Percentiles rank a stretch among this genome's conserved stretches.
Conservation (phyloP, 768 basidiomycete genomes). For the Russula griseocarnosa region DNA sequence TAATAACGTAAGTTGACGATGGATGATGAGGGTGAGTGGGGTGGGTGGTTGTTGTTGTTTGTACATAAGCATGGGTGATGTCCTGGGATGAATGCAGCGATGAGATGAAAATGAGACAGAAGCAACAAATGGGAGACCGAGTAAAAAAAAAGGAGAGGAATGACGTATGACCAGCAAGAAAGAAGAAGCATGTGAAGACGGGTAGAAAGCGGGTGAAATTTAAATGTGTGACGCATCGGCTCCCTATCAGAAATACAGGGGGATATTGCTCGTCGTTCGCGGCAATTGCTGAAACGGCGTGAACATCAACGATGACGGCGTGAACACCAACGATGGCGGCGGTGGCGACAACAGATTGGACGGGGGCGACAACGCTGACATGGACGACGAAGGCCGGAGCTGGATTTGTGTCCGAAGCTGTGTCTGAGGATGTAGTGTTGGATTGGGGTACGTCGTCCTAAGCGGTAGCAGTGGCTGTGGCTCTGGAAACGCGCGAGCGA, state of each 20-base stretch:
- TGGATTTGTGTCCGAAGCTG: background rate
- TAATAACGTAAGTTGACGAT: background rate
- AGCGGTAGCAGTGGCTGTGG: background rate
- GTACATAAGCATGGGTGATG: too few species aligned
- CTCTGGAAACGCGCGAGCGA: conserved; percentile 4
- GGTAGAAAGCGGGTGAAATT: background rate
- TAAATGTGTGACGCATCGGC: background rate
- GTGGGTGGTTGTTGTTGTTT: too few species aligned
- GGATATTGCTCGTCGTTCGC: background rate
- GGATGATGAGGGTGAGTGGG: background rate
- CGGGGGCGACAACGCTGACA: too few species aligned
- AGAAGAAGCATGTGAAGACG: background rate
- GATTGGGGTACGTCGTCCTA: too few species aligned
- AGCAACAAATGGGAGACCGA: too few species aligned
- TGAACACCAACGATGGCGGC: background rate
- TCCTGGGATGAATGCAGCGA: background rate
- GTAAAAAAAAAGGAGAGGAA: background rate
- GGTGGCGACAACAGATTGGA: background rate
- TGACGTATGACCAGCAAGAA: background rate
- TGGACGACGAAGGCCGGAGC: background rate
- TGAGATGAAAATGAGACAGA: background rate
- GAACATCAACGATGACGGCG: background rate
- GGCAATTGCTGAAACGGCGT: background rate
- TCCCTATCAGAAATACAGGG: background rate
- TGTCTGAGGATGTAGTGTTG: too few species aligned